These are phyloP conservation scores for Aspergillus vadensis DNA, from an alignment of 2,329 filamentous ascomycete genomes.

Conservation along the genomic window DNA sequence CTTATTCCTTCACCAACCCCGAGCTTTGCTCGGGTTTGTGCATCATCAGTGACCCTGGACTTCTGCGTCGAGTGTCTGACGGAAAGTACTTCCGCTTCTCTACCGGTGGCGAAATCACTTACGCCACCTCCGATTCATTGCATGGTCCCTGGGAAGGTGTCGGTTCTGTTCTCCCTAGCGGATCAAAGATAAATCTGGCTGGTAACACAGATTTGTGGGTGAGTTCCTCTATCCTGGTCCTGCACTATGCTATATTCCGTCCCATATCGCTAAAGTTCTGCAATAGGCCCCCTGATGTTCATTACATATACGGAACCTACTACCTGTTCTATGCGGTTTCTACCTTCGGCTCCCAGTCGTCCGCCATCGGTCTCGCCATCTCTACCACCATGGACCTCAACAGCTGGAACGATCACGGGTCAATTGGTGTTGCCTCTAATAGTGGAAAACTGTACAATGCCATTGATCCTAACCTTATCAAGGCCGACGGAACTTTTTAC, in stretches of 20 bases:
- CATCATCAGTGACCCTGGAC: slow-evolving; percentile 50
- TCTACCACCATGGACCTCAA: slow-evolving; percentile 44
- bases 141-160: slow-evolving; percentile 54
- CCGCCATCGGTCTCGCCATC: slow-evolving; percentile 62
- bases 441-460: slow-evolving; percentile 56
- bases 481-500: slow-evolving; percentile 46
- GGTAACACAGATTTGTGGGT: slow-evolving; percentile 56
- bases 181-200: slow-evolving; percentile 48
- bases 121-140: slow-evolving; percentile 51
- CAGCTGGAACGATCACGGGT: slow-evolving; percentile 39
- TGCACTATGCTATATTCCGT: not conserved
- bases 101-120: slow-evolving; percentile 53
- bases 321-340: slow-evolving; percentile 68
- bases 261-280: not conserved
- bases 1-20: slow-evolving; percentile 32
- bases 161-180: slow-evolving; percentile 51
- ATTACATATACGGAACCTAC: slow-evolving; percentile 59
- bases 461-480: slow-evolving; percentile 61
- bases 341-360: slow-evolving; percentile 61
- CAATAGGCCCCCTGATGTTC: slow-evolving; percentile 63
- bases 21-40: slow-evolving; percentile 35
- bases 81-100: slow-evolving; percentile 58
- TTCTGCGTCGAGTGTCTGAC: slow-evolving; percentile 51
- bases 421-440: slow-evolving; percentile 41
- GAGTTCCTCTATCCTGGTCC: slow-evolving; percentile 15